Conservation (phyloP, 2,329 filamentous ascomycete genomes). For the Trichoderma atroviride region DNA sequence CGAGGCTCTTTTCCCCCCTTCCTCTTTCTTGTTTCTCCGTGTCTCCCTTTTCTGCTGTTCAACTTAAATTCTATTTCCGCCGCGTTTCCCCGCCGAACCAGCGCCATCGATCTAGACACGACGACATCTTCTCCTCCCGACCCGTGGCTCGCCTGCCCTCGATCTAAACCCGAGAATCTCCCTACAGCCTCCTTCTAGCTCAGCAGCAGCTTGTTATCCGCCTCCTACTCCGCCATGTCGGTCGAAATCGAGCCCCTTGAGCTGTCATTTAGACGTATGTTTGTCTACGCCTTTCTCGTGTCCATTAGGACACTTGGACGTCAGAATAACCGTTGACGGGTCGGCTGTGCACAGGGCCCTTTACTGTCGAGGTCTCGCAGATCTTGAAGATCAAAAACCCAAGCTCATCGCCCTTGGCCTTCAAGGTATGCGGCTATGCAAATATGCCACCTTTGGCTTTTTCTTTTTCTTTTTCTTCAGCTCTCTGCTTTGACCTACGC, state of each 20-base stretch:
- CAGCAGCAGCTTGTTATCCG: conserved; percentile 1
- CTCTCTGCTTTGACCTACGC: not conserved
- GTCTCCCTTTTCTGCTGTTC: not conserved
- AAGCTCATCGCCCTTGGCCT: conserved; percentile 64
- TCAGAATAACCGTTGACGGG: conserved; percentile 25
- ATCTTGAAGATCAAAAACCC: conserved; percentile 67
- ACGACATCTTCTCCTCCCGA: conserved; percentile 12
- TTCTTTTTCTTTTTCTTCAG: not conserved
- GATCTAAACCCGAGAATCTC: not conserved
- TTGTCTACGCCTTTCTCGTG: conserved; percentile 23
- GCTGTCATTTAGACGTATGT: conserved; percentile 90
- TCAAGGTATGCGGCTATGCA: conserved; percentile 59
- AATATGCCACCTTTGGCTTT: conserved; percentile 5
- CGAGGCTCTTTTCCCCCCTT: not conserved
- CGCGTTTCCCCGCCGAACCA: conserved; percentile 21
- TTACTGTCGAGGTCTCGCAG: conserved; percentile 67
- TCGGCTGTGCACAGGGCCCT: conserved; percentile 56
- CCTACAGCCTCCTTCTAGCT: not conserved
- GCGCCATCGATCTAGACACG: conserved; percentile 19
- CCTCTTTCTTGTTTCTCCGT: not conserved
- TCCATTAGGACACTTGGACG: conserved; percentile 2
- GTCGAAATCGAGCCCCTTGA: conserved; percentile 91
- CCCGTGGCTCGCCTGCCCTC: not conserved
- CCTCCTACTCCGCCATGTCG: conserved; percentile 67
- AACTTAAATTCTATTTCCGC: conserved; percentile 3